Evolutionary conservation across 1,284 basidiomycete species (phyloP), one percentile per base, ranked within the genome.

Genomic region (Sparassis latifolia): DNA sequence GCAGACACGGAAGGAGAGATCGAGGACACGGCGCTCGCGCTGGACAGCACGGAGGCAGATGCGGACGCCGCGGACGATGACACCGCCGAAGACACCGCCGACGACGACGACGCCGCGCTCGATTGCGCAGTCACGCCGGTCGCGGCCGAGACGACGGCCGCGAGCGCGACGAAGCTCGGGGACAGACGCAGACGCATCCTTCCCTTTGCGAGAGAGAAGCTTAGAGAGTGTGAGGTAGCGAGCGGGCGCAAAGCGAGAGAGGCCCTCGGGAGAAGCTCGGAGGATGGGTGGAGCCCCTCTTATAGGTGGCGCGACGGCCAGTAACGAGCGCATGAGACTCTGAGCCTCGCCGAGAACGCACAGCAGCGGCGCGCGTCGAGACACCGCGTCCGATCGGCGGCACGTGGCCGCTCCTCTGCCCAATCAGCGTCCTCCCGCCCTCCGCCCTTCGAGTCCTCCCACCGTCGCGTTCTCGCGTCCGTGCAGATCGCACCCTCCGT

Each of bases 71-170:
- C 20, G 38, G 42, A 44, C 10, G 39, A 29, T 5, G 46, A 45
- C 40, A 31, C 33, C 10, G 51, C 42, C 9, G 45, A 42, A 27
- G 49, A 55, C 50, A 35, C 51, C 52, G 51, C 48, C 28, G 27
- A 9, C 50, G 33, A 44, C 44, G 44, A 52, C 49, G 57, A 43
- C 20, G 20, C 20, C 20, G 20, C 20, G 20, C 20, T 20, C 20
- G 20, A 20, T 20, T 20, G 20, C 20, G 20, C 20, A 20, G 20
- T 20, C 20, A 20, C 20, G 20, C 20, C 20, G 20, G 20, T 20
- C 20, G 20, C 20, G 20, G 20, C 20, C 20, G 20, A 20, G 56
- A 58, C 20, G 56, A 55, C 49, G 53, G 54, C 52, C 50, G 51
- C 51, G 38, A 52, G 42, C 33, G 46, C 44, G 29, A 42, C 41